phyloP scores from a whole-genome alignment of 106 monocot genomes.

The Dendrobium officinale region DNA sequence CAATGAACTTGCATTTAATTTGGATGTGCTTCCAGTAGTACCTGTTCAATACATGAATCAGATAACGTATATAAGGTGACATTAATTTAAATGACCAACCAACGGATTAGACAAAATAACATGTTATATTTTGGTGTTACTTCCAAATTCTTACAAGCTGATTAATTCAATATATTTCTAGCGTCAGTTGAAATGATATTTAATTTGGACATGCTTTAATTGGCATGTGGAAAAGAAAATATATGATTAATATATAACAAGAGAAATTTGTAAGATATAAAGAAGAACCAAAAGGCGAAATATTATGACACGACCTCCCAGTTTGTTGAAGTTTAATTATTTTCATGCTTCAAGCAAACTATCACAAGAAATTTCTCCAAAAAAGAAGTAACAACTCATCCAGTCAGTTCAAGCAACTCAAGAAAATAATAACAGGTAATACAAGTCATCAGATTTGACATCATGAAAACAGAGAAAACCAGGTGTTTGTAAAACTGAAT shows the following conservation, averaged over 20 bases:
- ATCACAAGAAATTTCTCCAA: neutral
- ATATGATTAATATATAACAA: neutral
- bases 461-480: neutral
- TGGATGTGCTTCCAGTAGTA: neutral
- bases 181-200: neutral
- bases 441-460: neutral
- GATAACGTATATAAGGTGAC: neutral
- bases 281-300: neutral
- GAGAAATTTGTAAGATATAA: neutral
- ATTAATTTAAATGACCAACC: neutral
- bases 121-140: neutral
- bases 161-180: neutral
- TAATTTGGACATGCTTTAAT: neutral
- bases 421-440: neutral
- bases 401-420: neutral
- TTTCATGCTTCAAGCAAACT: neutral
- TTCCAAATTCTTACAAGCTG: neutral
- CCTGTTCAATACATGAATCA: constrained; percentile 1
- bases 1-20: neutral
- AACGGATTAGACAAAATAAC: neutral
- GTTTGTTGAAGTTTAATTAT: neutral
- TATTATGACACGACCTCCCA: neutral
- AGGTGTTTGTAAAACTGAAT: neutral
- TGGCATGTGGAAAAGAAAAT: neutral
- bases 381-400: neutral